Evolutionary conservation across 2,329 filamentous ascomycete species (phyloP).

Genomic region (Ramularia collo-cygni): DNA sequence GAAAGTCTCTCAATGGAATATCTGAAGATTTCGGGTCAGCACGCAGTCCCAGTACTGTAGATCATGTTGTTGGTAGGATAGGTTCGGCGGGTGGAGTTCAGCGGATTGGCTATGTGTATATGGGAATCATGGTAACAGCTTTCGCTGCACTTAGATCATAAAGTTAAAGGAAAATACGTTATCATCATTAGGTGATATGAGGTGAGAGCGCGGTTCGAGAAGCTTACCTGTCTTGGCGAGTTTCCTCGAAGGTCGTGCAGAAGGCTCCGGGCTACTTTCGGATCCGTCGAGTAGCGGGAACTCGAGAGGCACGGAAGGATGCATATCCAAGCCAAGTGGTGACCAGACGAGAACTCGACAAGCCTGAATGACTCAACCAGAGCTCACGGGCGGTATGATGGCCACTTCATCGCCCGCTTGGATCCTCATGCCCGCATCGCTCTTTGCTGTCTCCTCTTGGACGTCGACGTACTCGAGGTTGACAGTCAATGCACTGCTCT

Average conservation of each 20-base stretch:
- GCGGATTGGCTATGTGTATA: slow-evolving; percentile 2
- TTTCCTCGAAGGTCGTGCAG: too few relatives aligned
- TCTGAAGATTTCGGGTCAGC: too few relatives aligned
- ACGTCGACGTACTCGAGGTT: slow-evolving; percentile 77
- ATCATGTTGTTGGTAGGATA: too few relatives aligned
- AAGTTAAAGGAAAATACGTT: slow-evolving; percentile 3
- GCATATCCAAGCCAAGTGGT: too few relatives aligned
- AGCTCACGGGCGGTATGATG: slow-evolving; percentile 82
- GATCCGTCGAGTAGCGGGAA: too few relatives aligned
- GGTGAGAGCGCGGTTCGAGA: neutral
- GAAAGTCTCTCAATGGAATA: too few relatives aligned
- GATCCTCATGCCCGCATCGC: slow-evolving; percentile 46
- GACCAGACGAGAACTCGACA: too few relatives aligned
- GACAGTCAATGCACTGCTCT: slow-evolving; percentile 68
- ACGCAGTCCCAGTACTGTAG: too few relatives aligned
- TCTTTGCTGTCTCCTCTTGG: slow-evolving; percentile 41
- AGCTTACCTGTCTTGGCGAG: too few relatives aligned
- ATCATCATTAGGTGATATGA: neutral
- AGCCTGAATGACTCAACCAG: too few relatives aligned
- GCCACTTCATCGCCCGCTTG: slow-evolving; percentile 74
- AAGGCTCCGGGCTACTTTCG: too few relatives aligned
- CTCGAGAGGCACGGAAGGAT: too few relatives aligned
- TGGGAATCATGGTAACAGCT: slow-evolving; percentile 1
- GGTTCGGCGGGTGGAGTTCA: neutral
- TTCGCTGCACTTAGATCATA: slow-evolving; percentile 4